Conservation (phyloP, 78 protist genomes). For the Dictyostelium intermedium region DNA sequence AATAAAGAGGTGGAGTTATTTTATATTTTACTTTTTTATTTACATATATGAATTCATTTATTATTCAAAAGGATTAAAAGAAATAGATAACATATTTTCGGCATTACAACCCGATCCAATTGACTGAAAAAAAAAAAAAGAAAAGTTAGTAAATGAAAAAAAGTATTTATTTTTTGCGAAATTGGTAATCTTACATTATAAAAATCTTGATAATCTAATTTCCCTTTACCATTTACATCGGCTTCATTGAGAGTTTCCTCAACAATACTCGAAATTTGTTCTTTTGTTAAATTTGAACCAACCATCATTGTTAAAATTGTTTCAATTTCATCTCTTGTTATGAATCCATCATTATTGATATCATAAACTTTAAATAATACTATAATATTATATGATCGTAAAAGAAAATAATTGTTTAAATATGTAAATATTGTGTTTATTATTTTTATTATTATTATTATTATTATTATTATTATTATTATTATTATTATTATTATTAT, state of each 20-base stretch:
- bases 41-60: not conserved
- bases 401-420: not conserved
- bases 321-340: slow-evolving; percentile 70
- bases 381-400: too few species aligned
- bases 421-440: too few species aligned
- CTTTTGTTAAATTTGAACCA: slow-evolving; percentile 54
- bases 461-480: not conserved
- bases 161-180: not conserved
- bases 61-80: not conserved
- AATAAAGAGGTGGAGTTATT: too few species aligned
- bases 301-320: slow-evolving; percentile 82
- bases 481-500: not conserved
- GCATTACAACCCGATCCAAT: slow-evolving; percentile 1
- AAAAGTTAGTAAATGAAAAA: not conserved
- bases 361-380: slow-evolving; percentile 81
- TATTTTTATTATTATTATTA: not conserved
- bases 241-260: slow-evolving; percentile 83
- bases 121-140: not conserved
- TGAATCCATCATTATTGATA: slow-evolving; percentile 76
- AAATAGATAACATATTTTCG: slow-evolving; percentile 28
- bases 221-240: slow-evolving; percentile 74
- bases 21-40: not conserved
- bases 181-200: slow-evolving; percentile 1
- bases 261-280: slow-evolving; percentile 77
- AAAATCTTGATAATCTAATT: slow-evolving; percentile 80